phyloP scores from a whole-genome alignment of 345 rosid genomes.

The Gossypium turneri region DNA sequence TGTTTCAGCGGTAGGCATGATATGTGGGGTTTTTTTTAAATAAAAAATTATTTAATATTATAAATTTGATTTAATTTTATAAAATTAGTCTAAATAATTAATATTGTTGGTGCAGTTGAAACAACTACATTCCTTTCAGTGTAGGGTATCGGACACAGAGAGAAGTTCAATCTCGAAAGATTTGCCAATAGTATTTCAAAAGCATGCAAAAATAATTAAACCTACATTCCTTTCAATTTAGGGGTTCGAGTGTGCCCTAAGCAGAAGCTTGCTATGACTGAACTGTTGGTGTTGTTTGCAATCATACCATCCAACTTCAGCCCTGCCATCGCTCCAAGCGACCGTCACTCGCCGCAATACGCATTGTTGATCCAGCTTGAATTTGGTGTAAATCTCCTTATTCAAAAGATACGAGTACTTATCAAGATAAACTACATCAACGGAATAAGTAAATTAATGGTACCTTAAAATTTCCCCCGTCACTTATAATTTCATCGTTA shows the following conservation, averaged over 20 bases:
- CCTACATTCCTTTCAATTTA: constrained; percentile 15
- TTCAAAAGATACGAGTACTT: background rate
- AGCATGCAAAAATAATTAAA: constrained; percentile 11
- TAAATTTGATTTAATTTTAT: too few relatives aligned
- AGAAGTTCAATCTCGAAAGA: constrained; percentile 20
- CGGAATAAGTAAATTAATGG: too few relatives aligned
- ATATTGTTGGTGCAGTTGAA: too few relatives aligned
- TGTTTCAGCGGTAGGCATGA: too few relatives aligned
- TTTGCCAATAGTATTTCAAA: constrained; percentile 22
- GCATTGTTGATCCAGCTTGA: constrained; percentile 10
- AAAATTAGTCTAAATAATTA: too few relatives aligned
- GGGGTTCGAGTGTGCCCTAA: constrained; percentile 14
- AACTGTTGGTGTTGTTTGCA: constrained; percentile 20
- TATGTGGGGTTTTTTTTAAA: too few relatives aligned
- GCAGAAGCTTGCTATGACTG: constrained; percentile 20
- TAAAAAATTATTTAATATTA: too few relatives aligned
- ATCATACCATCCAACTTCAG: constrained; percentile 10
- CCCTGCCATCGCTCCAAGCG: constrained; percentile 11
- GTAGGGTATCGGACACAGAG: background rate
- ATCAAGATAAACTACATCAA: too few relatives aligned
- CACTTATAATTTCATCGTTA: background rate
- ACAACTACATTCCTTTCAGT: too few relatives aligned
- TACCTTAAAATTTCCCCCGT: background rate
- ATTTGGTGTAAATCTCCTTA: constrained; percentile 9
- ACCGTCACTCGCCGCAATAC: constrained; percentile 10